Percentiles rank a stretch among this genome's conserved stretches.
Conservation (phyloP, 2,329 filamentous ascomycete species). For the Ceratocystis harringtonii region DNA sequence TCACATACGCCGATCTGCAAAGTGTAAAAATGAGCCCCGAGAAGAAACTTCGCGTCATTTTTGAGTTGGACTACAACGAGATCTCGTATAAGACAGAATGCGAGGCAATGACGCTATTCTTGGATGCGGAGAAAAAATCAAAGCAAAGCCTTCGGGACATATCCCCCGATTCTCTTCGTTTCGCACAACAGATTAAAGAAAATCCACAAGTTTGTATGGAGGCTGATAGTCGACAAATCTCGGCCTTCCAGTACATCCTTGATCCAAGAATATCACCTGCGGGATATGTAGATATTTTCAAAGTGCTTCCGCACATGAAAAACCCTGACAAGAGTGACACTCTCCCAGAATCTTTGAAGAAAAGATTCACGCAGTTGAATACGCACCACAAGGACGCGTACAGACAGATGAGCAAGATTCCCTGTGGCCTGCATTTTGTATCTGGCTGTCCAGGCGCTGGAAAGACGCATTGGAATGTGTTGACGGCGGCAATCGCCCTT, state of each 20-base stretch:
- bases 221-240: slow-evolving; percentile 4
- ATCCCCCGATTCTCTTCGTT: background rate
- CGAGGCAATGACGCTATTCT: slow-evolving; percentile 14
- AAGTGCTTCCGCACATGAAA: slow-evolving; percentile 24
- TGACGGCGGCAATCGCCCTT: slow-evolving; percentile 27
- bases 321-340: slow-evolving; percentile 19
- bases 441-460: slow-evolving; percentile 34
- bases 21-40: background rate
- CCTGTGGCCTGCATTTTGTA: slow-evolving; percentile 31
- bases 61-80: slow-evolving; percentile 9
- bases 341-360: slow-evolving; percentile 21
- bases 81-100: slow-evolving; percentile 13
- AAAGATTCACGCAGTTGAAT: slow-evolving; percentile 26
- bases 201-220: background rate
- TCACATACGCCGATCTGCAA: background rate
- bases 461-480: slow-evolving; percentile 34
- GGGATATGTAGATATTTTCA: slow-evolving; percentile 20
- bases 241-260: slow-evolving; percentile 25
- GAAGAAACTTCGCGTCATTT: slow-evolving; percentile 1
- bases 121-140: background rate
- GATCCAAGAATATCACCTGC: slow-evolving; percentile 22
- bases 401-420: slow-evolving; percentile 25
- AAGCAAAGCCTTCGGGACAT: slow-evolving; percentile 10
- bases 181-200: background rate
- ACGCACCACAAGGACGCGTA: slow-evolving; percentile 28